Base-by-base conservation (phyloP, 305 asterid genomes). In the Rubia balearica region DNA sequence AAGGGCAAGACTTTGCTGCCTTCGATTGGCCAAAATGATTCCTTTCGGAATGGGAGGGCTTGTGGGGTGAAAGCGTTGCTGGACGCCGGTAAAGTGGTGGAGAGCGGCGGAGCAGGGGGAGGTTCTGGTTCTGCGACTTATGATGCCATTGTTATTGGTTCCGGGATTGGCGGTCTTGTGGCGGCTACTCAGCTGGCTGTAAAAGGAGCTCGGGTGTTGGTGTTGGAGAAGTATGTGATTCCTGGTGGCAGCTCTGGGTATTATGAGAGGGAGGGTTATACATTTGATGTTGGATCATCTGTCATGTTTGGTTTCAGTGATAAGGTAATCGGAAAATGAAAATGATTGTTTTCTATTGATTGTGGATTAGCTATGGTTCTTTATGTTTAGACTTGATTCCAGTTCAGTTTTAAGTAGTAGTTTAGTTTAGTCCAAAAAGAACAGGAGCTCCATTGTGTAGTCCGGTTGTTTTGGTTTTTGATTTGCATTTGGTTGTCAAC, bases 161-260 rank as follows among this genome's bases (percentile, higher is more conserved):
- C 99, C 7, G 99, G 98, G 65, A 82, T 89, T 41, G 99, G 98
- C 38, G 99, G 98, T 22, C 78, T 94, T 70, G 99, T 94, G 73
- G 96, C 98, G n/a, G 96, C 92, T 17, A 89, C 99, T 0, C 99
- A 94, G 84, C 82, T 94, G 73, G 99, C 99, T 0, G 97, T 94
- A 17, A 91, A 90, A 82, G 98, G 99, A 51, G 98, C 92, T 14
- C 85, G 85, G 82, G 96, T 94, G 74, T 84, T 94, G 81, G 98
- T 89, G 42, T 63, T 94, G 71, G 99, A 94, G 87, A 94, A 91
- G 85, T 91, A 94, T 80, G 94, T 94, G 61, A 90, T 94, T 80
- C 99, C 98, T 67, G 99, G 99, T 8, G 99, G 98, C 53, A 95
- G 99, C 84, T 89, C 99, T 24, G 97, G 97, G n/a, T 95, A 81